Conservation (phyloP, 2,329 filamentous ascomycete genomes). For the Exutisphaerella laricina region DNA sequence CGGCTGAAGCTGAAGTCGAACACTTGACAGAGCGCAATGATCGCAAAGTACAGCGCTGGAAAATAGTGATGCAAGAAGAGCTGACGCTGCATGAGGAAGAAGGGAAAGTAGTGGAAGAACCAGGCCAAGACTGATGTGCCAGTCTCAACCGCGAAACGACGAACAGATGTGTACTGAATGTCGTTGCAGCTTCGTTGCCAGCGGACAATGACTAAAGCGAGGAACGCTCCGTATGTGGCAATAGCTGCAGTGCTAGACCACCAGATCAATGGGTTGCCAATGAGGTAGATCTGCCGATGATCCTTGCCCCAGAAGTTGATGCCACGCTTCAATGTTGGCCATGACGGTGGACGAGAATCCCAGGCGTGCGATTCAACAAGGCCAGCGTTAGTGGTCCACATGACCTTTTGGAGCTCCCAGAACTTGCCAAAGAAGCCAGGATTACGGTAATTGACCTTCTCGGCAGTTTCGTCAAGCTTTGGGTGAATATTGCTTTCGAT, state of each 20-base stretch:
- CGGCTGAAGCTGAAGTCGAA: slow-evolving; percentile 81
- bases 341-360: slow-evolving; percentile 91
- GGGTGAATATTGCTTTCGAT: slow-evolving; percentile 87
- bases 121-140: slow-evolving; percentile 86
- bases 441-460: slow-evolving; percentile 93
- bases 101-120: slow-evolving; percentile 98
- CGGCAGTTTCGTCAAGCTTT: slow-evolving; percentile 64
- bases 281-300: slow-evolving; percentile 90
- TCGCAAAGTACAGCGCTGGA: slow-evolving; percentile 89
- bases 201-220: slow-evolving; percentile 76
- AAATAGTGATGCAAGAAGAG: slow-evolving; percentile 99
- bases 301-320: slow-evolving; percentile 99
- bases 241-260: slow-evolving; percentile 80
- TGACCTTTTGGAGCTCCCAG: slow-evolving; percentile 92
- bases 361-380: slow-evolving; percentile 95
- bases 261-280: slow-evolving; percentile 94
- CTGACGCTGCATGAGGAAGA: slow-evolving; percentile 96
- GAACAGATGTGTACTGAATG: slow-evolving; percentile 76
- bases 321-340: slow-evolving; percentile 85
- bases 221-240: slow-evolving; percentile 72
- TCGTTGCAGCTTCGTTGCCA: slow-evolving; percentile 94
- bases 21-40: slow-evolving; percentile 81
- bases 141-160: slow-evolving; percentile 96
- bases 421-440: slow-evolving; percentile 98
- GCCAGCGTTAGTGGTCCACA: slow-evolving; percentile 98